Conservation (phyloP, 352 stramenopile genomes). For the Globisporangium radiosum region DNA sequence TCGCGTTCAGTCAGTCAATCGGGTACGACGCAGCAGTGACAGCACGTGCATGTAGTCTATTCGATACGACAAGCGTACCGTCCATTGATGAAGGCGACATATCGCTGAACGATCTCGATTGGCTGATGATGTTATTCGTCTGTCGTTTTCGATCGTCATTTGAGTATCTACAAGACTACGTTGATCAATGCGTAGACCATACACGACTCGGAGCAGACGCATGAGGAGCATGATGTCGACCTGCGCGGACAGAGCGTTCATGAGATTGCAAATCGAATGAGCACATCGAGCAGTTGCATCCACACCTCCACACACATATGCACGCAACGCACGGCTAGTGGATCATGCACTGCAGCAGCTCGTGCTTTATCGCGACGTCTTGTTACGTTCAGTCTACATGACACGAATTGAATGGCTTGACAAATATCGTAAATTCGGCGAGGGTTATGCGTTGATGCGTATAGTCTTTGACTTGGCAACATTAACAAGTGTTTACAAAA, state of each 20-base stretch:
- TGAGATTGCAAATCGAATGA: slow-evolving; percentile 18
- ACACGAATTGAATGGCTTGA: too few relatives aligned
- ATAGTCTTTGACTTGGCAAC: too few relatives aligned
- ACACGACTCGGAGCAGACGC: not conserved
- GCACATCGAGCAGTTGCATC: not conserved
- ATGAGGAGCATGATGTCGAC: slow-evolving; percentile 47
- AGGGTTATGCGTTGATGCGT: too few relatives aligned
- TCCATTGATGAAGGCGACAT: slow-evolving; percentile 35
- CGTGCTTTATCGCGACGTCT: slow-evolving; percentile 11
- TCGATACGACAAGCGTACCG: slow-evolving; percentile 9
- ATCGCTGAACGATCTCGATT: slow-evolving; percentile 22
- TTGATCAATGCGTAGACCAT: too few relatives aligned
- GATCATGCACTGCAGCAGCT: slow-evolving; percentile 21
- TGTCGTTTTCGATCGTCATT: slow-evolving; percentile 3
- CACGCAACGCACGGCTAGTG: slow-evolving; percentile 22
- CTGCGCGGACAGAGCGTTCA: slow-evolving; percentile 21
- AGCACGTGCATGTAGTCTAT: too few relatives aligned
- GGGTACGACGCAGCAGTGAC: not conserved
- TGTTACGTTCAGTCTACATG: too few relatives aligned
- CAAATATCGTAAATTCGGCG: too few relatives aligned
- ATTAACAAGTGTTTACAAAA: too few relatives aligned
- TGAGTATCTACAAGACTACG: not conserved
- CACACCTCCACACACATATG: not conserved
- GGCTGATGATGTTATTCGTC: slow-evolving; percentile 24
- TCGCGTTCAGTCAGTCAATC: too few relatives aligned